Conservation (phyloP, 805 yeast genomes). For the Candida boidinii region DNA sequence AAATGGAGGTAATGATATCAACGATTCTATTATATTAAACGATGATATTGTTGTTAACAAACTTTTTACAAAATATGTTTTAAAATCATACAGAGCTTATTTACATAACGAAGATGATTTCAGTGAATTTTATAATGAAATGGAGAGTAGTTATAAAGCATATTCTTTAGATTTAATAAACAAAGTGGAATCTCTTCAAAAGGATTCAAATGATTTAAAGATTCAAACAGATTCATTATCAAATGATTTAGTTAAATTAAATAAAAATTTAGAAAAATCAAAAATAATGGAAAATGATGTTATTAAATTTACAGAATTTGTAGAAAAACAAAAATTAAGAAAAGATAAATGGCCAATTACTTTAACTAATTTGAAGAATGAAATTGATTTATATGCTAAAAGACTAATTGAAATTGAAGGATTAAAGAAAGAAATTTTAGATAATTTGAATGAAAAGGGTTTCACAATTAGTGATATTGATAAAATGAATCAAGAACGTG, state of each 20-base stretch:
- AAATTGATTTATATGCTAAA: slow-evolving; percentile 35
- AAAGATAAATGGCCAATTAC: slow-evolving; percentile 56
- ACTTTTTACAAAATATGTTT: slow-evolving; percentile 51
- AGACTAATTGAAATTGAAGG: slow-evolving; percentile 32
- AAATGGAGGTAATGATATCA: slow-evolving; percentile 3
- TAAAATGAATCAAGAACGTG: slow-evolving; percentile 51
- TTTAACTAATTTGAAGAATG: slow-evolving; percentile 47
- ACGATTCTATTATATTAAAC: slow-evolving; percentile 19
- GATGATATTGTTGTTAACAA: slow-evolving; percentile 38
- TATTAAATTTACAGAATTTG: slow-evolving; percentile 61
- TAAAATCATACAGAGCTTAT: slow-evolving; percentile 60
- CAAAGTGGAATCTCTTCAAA: slow-evolving; percentile 33
- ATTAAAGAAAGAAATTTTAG: slow-evolving; percentile 27
- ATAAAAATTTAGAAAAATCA: slow-evolving; percentile 45
- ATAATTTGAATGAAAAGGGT: slow-evolving; percentile 46
- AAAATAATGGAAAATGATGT: slow-evolving; percentile 65
- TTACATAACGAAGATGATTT: slow-evolving; percentile 59
- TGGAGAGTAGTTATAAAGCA: slow-evolving; percentile 45
- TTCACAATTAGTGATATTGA: slow-evolving; percentile 58
- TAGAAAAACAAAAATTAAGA: slow-evolving; percentile 56
- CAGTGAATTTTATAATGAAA: slow-evolving; percentile 41
- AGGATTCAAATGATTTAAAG: slow-evolving; percentile 31
- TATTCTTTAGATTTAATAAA: slow-evolving; percentile 40
- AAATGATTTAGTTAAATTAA: slow-evolving; percentile 37
- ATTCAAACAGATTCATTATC: slow-evolving; percentile 31